Evolutionary conservation across 2,329 filamentous ascomycete species (phyloP).

Genomic region (Claviceps paspali): DNA sequence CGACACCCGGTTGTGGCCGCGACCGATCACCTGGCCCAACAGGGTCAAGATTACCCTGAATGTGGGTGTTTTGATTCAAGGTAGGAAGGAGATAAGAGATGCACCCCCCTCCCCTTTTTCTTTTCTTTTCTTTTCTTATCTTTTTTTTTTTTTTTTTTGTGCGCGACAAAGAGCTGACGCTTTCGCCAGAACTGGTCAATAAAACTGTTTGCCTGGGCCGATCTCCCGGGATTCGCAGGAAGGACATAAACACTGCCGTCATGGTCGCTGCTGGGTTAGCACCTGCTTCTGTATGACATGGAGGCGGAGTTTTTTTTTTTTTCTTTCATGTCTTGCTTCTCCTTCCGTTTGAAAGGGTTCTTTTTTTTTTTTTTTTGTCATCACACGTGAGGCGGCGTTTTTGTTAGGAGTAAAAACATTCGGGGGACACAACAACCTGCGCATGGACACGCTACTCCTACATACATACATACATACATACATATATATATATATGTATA

Average conservation of each 20-base stretch:
- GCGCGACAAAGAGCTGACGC: not conserved
- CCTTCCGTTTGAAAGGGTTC: not conserved
- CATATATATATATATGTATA: too few relatives aligned
- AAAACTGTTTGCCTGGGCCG: slow-evolving; percentile 24
- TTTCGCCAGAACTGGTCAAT: slow-evolving; percentile 18
- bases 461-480: too few relatives aligned
- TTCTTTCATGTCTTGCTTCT: not conserved
- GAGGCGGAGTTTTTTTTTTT: not conserved
- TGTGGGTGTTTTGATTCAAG: slow-evolving; percentile 18
- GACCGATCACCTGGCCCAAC: slow-evolving; percentile 9
- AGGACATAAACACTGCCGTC: slow-evolving; percentile 20
- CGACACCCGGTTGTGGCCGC: slow-evolving; percentile 5
- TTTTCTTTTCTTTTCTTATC: not conserved
- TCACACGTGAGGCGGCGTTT: not conserved
- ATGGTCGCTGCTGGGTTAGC: slow-evolving; percentile 13
- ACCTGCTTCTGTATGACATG: not conserved
- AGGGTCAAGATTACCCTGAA: slow-evolving; percentile 21
- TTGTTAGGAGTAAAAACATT: too few relatives aligned
- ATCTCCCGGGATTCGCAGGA: slow-evolving; percentile 22
- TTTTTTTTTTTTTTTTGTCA: not conserved
- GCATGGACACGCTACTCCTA: too few relatives aligned
- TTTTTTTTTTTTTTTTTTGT: not conserved
- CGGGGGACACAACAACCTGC: too few relatives aligned
- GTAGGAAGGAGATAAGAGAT: too few relatives aligned
- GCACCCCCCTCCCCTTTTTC: too few relatives aligned